Base-by-base conservation (phyloP, 805 yeast species). In the Clavispora vitiphila region DNA sequence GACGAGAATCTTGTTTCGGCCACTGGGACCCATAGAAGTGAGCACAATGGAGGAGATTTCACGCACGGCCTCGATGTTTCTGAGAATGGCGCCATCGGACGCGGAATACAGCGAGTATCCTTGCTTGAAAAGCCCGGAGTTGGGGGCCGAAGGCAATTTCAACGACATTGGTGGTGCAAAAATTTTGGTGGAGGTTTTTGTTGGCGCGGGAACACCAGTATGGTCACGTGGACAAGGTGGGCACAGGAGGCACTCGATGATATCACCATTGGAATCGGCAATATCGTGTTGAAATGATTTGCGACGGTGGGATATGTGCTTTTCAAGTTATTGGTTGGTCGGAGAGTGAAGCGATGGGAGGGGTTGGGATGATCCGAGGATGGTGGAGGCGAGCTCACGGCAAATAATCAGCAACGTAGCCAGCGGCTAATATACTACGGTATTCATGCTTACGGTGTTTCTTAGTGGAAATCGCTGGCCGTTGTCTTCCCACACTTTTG, bases 21-120 rank as follows among this genome's bases (percentile, higher is more conserved):
- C 99, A 66, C 95, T 86, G 46, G 99, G 99, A 6, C 99, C 99
- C 72, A 93, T 85, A 10, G 96, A 88, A 2, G 97, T 89, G 44
- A 90, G 76, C 48, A 95, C 88, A 80, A 91, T 89, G 40, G 82
- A 78, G 48, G 96, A 80, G 65, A 93, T 85, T 64, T 93, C 98
- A 55, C 96, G 80, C 47, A 93, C 88, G 2, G 99, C 99, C 56
- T 85, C 86, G 55, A 93, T 89, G 61, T 95, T 93, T 58, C 96
- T 80, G 55, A 78, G 77, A 44, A 91, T 86, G 38, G 96, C 98
- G 40, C 99, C 99, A 67, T 93, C 99, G 23, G 88, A 89, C 61
- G 83, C 83, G 35, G 85, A 75, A 57, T 86, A 83, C 25, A 88
- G 78, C 58, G 84, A 88, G 68, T 90, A 91, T 16, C 99, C 99